Percentiles rank a stretch among this genome's conserved stretches.
phyloP scores from a whole-genome alignment of 2,329 filamentous ascomycete genomes.

The Shiraia sp. region DNA sequence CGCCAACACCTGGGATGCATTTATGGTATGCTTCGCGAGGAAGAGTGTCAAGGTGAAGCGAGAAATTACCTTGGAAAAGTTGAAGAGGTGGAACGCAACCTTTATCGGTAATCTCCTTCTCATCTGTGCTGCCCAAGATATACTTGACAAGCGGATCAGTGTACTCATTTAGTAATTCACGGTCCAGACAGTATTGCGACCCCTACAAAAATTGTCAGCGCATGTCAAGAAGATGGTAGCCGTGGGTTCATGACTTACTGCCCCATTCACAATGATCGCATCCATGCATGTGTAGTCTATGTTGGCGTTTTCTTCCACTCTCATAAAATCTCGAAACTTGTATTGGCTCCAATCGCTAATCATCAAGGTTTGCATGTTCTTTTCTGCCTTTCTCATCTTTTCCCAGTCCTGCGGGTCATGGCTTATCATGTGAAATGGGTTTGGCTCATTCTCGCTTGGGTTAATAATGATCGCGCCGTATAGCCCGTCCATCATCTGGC shows the following conservation, averaged over 20 bases:
- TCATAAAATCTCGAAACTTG: not conserved
- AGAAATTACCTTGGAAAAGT: conserved; percentile 3
- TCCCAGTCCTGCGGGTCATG: not conserved
- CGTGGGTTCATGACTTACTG: not conserved
- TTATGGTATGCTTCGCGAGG: not conserved
- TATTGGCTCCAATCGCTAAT: conserved; percentile 3
- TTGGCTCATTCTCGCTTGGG: not conserved
- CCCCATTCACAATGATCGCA: conserved; percentile 2
- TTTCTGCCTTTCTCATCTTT: conserved; percentile 1
- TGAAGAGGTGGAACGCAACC: conserved; percentile 1
- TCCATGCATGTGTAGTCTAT: conserved; percentile 4
- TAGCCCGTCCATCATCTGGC: conserved; percentile 1
- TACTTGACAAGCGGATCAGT: conserved; percentile 1
- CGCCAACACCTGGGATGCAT: conserved; percentile 1
- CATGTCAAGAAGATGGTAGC: no score
- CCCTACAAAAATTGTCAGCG: not conserved
- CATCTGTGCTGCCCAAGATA: not conserved
- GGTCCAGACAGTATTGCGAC: conserved; percentile 1
- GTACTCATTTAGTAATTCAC: not conserved
- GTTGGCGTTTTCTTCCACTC: not conserved
- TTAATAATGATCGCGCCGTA: conserved; percentile 1
- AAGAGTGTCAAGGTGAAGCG: conserved; percentile 1
- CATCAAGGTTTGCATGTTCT: conserved; percentile 2
- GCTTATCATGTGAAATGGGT: conserved; percentile 2
- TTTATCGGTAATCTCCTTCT: conserved; percentile 3